These are phyloP conservation scores for Detonula confervacea DNA, from an alignment of 352 stramenopile genomes.

Conservation along the genomic window DNA sequence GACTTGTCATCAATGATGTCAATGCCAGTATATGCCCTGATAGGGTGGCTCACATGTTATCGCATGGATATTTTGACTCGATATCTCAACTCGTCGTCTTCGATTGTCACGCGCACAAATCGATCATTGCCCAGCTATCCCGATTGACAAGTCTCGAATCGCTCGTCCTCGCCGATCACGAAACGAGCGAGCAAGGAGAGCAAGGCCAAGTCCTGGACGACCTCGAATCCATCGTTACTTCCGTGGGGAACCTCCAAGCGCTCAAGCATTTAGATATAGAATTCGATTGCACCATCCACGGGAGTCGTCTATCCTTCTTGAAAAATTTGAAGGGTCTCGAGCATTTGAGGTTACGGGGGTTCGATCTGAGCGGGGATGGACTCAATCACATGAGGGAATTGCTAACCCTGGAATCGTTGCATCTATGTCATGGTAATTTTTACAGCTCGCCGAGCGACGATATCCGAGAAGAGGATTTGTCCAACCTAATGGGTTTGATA, in stretches of 20 bases:
- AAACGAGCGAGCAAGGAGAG: constrained; percentile 7
- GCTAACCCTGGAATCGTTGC: constrained; percentile 36
- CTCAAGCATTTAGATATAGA: constrained; percentile 40
- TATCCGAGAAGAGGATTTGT: constrained; percentile 40
- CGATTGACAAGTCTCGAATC: constrained; percentile 27
- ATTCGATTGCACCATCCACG: constrained; percentile 42
- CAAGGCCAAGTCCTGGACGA: constrained; percentile 16
- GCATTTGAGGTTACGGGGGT: constrained; percentile 37
- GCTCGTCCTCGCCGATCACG: constrained; percentile 27
- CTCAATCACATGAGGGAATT: constrained; percentile 25
- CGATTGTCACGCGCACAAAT: constrained; percentile 37
- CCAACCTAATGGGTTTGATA: constrained; percentile 27
- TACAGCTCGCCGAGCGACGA: constrained; percentile 44
- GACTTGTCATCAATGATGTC: constrained; percentile 41
- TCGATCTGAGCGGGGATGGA: constrained; percentile 46
- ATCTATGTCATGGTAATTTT: constrained; percentile 57
- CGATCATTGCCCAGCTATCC: constrained; percentile 23
- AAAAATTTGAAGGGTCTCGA: constrained; percentile 11
- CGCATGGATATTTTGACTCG: constrained; percentile 38
- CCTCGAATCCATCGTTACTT: constrained; percentile 34
- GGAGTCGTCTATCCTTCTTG: constrained; percentile 37
- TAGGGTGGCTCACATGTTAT: constrained; percentile 37
- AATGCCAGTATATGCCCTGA: constrained; percentile 20
- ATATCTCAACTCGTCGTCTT: constrained; percentile 41
- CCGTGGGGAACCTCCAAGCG: constrained; percentile 23